A percentile compares a stretch with the other conserved stretches of the same genome.
Conservation (phyloP, 2,329 filamentous ascomycete species). For the Lecanoromycetidae sp. region DNA sequence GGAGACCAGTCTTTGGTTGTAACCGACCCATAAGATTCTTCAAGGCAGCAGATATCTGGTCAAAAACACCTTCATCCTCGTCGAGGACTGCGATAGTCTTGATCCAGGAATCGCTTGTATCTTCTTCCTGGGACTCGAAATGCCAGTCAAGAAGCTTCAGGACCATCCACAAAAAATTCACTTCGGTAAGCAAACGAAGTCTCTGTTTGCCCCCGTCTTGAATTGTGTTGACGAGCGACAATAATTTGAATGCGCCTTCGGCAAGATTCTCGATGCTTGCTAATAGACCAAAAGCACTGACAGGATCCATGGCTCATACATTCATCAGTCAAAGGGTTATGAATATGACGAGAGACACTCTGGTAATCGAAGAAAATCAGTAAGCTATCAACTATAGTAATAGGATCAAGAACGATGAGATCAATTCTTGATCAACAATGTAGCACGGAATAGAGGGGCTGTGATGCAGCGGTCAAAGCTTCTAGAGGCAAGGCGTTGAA, state of each 20-base stretch:
- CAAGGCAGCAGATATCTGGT: slow-evolving; percentile 5
- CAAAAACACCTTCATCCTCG: slow-evolving; percentile 9
- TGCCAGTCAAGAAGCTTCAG: slow-evolving; percentile 13
- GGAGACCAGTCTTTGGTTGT: slow-evolving; percentile 11
- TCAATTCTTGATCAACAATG: too few species aligned
- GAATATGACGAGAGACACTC: too few species aligned
- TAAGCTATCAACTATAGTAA: too few species aligned
- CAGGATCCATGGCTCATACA: slow-evolving; percentile 5
- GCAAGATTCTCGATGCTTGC: slow-evolving; percentile 7
- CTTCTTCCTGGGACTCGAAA: slow-evolving; percentile 6
- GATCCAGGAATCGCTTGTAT: slow-evolving; percentile 10
- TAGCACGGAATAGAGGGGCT: too few species aligned
- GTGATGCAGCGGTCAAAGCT: too few species aligned
- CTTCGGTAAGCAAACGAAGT: slow-evolving; percentile 8
- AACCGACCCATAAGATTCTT: slow-evolving; percentile 4
- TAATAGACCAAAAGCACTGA: slow-evolving; percentile 1
- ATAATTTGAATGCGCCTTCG: slow-evolving; percentile 9
- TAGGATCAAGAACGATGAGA: too few species aligned
- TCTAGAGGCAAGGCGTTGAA: too few species aligned
- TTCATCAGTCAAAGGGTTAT: too few species aligned
- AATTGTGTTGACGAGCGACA: slow-evolving; percentile 10
- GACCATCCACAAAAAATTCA: slow-evolving; percentile 13
- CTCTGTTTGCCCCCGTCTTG: slow-evolving; percentile 14
- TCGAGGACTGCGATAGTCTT: slow-evolving; percentile 9
- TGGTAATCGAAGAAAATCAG: too few species aligned